These are phyloP conservation scores for Tuber borchii DNA, from an alignment of 495 filamentous ascomycete species.

Conservation along the genomic window DNA sequence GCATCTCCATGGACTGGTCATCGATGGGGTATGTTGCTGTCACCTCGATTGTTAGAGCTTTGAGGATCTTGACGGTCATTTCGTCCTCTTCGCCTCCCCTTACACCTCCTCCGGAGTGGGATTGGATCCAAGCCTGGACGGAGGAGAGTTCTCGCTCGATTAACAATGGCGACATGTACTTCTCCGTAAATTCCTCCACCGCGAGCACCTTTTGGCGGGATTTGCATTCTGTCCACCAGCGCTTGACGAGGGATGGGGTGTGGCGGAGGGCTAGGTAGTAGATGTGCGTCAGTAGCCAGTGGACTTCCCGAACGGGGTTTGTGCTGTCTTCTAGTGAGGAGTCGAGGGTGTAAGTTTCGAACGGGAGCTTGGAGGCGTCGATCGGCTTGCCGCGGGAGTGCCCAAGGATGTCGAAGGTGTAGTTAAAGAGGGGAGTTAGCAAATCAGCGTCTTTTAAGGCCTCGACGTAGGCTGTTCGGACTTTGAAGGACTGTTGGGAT, in stretches of 20 bases:
- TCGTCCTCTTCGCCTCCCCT: slow-evolving; percentile 61
- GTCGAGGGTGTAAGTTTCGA: slow-evolving; percentile 61
- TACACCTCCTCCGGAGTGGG: slow-evolving; percentile 50
- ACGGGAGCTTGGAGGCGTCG: slow-evolving; percentile 60
- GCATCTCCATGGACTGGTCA: slow-evolving; percentile 71
- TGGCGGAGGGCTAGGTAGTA: slow-evolving; percentile 75
- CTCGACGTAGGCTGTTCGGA: slow-evolving; percentile 69
- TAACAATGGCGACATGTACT: slow-evolving; percentile 75
- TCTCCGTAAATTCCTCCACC: slow-evolving; percentile 74
- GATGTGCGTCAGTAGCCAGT: slow-evolving; percentile 77
- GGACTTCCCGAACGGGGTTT: slow-evolving; percentile 58
- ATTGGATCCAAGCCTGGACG: slow-evolving; percentile 63
- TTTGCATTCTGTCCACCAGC: slow-evolving; percentile 70
- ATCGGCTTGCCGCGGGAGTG: slow-evolving; percentile 61
- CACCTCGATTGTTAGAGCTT: slow-evolving; percentile 59
- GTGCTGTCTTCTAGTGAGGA: slow-evolving; percentile 47
- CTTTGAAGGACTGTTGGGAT: slow-evolving; percentile 57
- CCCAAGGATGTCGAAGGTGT: slow-evolving; percentile 75
- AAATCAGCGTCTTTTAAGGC: slow-evolving; percentile 68
- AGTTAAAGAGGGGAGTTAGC: slow-evolving; percentile 62
- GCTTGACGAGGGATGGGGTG: slow-evolving; percentile 67
- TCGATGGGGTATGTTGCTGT: slow-evolving; percentile 78
- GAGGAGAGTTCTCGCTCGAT: slow-evolving; percentile 63
- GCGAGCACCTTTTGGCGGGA: slow-evolving; percentile 66
- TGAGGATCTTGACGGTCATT: slow-evolving; percentile 64